Evolutionary conservation across 495 filamentous ascomycete genomes (phyloP).

Genomic region (Tetracladium marchalianum): DNA sequence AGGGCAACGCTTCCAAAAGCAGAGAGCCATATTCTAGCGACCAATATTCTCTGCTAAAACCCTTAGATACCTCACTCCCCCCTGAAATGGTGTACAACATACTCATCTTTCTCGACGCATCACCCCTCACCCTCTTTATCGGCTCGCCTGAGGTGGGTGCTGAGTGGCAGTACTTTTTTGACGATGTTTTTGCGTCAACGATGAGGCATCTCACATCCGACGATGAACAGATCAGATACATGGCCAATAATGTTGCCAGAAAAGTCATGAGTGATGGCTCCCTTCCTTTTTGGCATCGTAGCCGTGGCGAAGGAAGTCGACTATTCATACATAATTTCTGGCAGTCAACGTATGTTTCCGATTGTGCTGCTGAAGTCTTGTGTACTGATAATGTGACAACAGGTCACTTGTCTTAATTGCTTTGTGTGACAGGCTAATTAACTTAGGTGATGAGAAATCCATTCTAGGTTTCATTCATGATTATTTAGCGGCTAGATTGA

Average conservation of each 20-base stretch:
- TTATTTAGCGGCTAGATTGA: conserved; percentile 39
- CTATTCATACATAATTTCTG: conserved; percentile 38
- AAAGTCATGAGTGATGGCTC: conserved; percentile 32
- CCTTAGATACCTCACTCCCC: conserved; percentile 5
- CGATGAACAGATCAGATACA: conserved; percentile 35
- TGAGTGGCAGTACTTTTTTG: conserved; percentile 34
- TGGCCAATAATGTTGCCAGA: conserved; percentile 34
- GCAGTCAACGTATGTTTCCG: conserved; percentile 38
- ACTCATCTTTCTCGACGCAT: conserved; percentile 40
- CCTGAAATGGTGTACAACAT: conserved; percentile 36
- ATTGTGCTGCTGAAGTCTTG: conserved; percentile 12
- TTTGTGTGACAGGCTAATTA: conserved; percentile 36
- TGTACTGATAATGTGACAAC: neutral
- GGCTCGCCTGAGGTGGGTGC: conserved; percentile 23
- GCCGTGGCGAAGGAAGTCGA: conserved; percentile 14
- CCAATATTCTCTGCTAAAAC: conserved; percentile 11
- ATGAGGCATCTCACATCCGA: conserved; percentile 40
- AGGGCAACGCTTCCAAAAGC: conserved; percentile 5
- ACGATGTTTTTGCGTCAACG: conserved; percentile 38
- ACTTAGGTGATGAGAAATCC: conserved; percentile 25
- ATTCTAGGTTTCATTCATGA: conserved; percentile 37
- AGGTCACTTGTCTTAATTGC: conserved; percentile 40
- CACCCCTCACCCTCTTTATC: conserved; percentile 40
- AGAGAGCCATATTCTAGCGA: conserved; percentile 15
- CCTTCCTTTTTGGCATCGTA: conserved; percentile 18